Base-by-base conservation (phyloP, 192 early-diverging fungal species). In the Jimgerdemannia flammicorona region DNA sequence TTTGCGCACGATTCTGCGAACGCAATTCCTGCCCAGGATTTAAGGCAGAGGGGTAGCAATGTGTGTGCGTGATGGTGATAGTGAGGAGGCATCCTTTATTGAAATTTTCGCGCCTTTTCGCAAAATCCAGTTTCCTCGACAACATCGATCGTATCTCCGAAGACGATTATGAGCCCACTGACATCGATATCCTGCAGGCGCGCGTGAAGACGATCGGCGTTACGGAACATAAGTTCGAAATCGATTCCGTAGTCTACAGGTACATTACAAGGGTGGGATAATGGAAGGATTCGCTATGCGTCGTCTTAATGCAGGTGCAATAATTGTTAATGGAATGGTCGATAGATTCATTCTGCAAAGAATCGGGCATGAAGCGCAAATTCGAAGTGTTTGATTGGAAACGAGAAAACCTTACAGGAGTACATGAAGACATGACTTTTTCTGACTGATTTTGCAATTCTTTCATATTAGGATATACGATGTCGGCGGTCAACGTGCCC, bases 201-300 rank as follows among this genome's bases (percentile, higher is more conserved):
- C 84, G 93, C 71, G 86, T 92, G 29, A 88, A 89, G 80, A 94
- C 93, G 17, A 77, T 90, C 19, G 88, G 86, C 42, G 91, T 94
- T n/a, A 87, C 88, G 7, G 93, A 94, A 75, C 90, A 86, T 43
- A 74, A 81, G 67, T 90, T 93, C 64, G 78, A 87, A 72, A 90
- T 94, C 63, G 82, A 90, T 42, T 81, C 78, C 7, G 80, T 87
- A 14, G 84, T 80, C 54, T 86, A 83, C 73, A 81, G 78, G 84
- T 86, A 81, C 2, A 29, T 29, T 29, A 29, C 29, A 29, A 29
- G 29, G 29, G 29, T 29, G 29, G 29, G 29, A 29, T 29, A 29
- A 29, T 29, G 29, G 29, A 29, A 29, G 29, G 29, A 29, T 29
- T 29, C 29, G 29, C 29, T 29, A 29, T 29, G 29, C 29, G 29